Evolutionary conservation across 768 basidiomycete species (phyloP).

Genomic region (Kwoniella newhampshirensis): DNA sequence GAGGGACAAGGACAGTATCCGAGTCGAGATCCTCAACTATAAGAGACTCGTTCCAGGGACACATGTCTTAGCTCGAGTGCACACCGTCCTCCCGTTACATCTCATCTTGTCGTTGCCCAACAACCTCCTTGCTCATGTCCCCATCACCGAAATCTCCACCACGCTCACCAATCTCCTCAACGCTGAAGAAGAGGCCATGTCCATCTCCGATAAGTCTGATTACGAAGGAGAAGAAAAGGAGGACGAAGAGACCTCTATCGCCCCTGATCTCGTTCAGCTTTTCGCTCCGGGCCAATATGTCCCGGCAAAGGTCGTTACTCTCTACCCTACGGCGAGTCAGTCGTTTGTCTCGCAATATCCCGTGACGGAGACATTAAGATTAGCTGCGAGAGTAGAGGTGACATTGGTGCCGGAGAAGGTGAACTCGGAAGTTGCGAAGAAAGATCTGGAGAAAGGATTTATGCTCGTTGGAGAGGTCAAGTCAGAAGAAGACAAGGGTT

Average conservation of each 20-base stretch:
- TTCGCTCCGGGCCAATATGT: slow-evolving; percentile 85
- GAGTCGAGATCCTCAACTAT: slow-evolving; percentile 87
- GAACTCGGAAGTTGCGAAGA: slow-evolving; percentile 73
- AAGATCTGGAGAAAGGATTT: slow-evolving; percentile 63
- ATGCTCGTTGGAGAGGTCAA: slow-evolving; percentile 68
- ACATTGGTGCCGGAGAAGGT: slow-evolving; percentile 79
- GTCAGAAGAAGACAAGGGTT: slow-evolving; percentile 92
- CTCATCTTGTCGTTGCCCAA: slow-evolving; percentile 92
- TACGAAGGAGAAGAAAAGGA: slow-evolving; percentile 61
- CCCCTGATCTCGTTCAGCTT: slow-evolving; percentile 70
- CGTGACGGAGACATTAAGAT: slow-evolving; percentile 42
- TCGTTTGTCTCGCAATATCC: slow-evolving; percentile 50
- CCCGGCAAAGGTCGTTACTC: slow-evolving; percentile 69
- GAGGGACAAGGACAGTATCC: slow-evolving; percentile 59
- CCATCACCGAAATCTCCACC: slow-evolving; percentile 84
- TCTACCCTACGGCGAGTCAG: slow-evolving; percentile 66
- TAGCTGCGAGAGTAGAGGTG: slow-evolving; percentile 65
- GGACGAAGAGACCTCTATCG: slow-evolving; percentile 40
- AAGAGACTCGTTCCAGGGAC: slow-evolving; percentile 81
- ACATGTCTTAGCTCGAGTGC: slow-evolving; percentile 82
- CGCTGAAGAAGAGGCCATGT: slow-evolving; percentile 55
- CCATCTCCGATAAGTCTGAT: slow-evolving; percentile 55
- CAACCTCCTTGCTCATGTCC: slow-evolving; percentile 88
- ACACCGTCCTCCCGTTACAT: slow-evolving; percentile 81
- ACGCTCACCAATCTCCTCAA: slow-evolving; percentile 74